Percentiles rank a stretch among this genome's conserved stretches.
Evolutionary conservation across 257 asterid species (phyloP).

Genomic region (Solanum piurae): DNA sequence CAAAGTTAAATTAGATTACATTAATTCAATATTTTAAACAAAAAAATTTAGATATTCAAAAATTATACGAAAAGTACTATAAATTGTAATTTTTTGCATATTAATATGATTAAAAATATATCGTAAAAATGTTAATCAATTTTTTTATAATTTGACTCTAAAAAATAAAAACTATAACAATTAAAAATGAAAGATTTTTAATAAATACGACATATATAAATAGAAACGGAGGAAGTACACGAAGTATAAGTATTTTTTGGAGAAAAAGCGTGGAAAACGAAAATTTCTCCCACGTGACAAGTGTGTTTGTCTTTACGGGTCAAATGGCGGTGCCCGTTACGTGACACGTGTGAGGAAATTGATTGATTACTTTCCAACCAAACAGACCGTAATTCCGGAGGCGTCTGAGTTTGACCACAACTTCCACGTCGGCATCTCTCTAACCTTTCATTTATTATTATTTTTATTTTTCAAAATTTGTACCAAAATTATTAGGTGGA

Average conservation of each 20-base stretch:
- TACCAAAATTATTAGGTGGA: background rate
- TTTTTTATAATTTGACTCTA: too few relatives aligned
- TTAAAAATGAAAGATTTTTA: too few relatives aligned
- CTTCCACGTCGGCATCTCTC: background rate
- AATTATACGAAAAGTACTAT: too few relatives aligned
- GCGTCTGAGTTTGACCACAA: background rate
- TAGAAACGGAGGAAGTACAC: too few relatives aligned
- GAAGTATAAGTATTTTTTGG: background rate
- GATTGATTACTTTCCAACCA: background rate
- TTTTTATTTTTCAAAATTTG: background rate
- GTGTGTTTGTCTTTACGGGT: conserved; percentile 1
- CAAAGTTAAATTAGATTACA: too few relatives aligned
- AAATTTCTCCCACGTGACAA: conserved; percentile 19
- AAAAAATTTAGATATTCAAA: too few relatives aligned
- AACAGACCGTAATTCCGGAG: background rate
- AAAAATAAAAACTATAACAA: too few relatives aligned
- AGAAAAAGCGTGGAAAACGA: background rate
- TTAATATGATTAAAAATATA: too few relatives aligned
- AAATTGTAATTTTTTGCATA: too few relatives aligned
- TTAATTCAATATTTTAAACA: too few relatives aligned
- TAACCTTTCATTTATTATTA: background rate
- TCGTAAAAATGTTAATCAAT: too few relatives aligned
- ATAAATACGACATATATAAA: too few relatives aligned
- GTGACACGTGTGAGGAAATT: conserved; percentile 10
- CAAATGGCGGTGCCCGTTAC: conserved; percentile 22